Base-by-base conservation (phyloP, 2,329 filamentous ascomycete species). In the Pseudocercospora macadamiae region DNA sequence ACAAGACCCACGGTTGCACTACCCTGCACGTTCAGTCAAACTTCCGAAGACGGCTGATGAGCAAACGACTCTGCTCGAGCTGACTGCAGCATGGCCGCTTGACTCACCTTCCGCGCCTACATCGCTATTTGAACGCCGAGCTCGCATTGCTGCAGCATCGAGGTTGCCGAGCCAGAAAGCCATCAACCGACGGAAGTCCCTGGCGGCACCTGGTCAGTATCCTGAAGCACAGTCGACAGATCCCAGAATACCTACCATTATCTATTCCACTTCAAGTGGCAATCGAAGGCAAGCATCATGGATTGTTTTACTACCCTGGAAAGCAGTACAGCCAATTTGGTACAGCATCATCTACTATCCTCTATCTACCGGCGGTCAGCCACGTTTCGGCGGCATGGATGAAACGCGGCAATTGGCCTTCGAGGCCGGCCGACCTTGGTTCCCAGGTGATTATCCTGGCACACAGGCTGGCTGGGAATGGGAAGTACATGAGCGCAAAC, bases 221-320 rank as follows among this genome's bases (percentile, higher is more conserved):
- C 83, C 92, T 0, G 76, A 82, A 19, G 72, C 84, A 1, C 80
- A 81, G 7, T 64, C 79, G 1, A 79, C 77, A 7, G 92, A 97
- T 68, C 90, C 90, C 1, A 77, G 83, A 1, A 95, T 97, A 14
- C 95, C 95, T 0, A 76, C 93, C 36, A 79, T 93, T 1, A 76
- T 96, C 4, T 80, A 91, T 3, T 56, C 51, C 25, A 61, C 52
- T 14, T 53, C 58, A 5, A 57, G 26, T n/a, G 77, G 74, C 9
- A 82, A 82, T 47, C 39, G 47, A 39, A 44, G 16, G 1, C 86
- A 89, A 48, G 88, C 89, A 0, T 87, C 82, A 0, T 97, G 92
- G 91, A 95, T 88, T 0, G 73, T 97, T 1, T 80, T 97, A 21
- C 82, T 95, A 2, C 95, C 95, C 0, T 97, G 93, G 91, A 92